Evolutionary conservation across 495 filamentous ascomycete species (phyloP), one percentile per base, ranked within the genome.

Genomic region (Lophium mytilinum): DNA sequence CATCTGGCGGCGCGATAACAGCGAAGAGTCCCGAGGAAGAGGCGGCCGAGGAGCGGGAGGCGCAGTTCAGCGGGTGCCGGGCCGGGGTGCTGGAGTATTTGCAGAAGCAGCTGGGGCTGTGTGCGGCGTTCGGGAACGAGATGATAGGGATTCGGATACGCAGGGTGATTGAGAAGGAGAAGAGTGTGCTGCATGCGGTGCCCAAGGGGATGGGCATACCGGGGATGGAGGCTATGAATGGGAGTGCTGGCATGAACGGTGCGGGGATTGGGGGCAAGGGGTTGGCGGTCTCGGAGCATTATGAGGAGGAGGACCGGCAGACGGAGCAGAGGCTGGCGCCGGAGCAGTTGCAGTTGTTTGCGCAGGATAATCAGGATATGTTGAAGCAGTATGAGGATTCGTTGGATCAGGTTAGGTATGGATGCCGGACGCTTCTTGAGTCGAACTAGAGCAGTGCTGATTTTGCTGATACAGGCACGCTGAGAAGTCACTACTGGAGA

Each of bases 131-230:
- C 59, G 91, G 97, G 75, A 78, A 87, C 52, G 76, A 74, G 47
- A 96, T 96, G 88, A 94, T 97, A 75, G 93, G 95, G 72, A 86
- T 86, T 66, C 71, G 93, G 64, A 70, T 97, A 57, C 80, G 81
- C 67, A 74, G 94, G 55, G 88, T 90, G 66, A 76, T 90, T 66
- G 94, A 97, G 76, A 89, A 84, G 78, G 90, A 84, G 69, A 89
- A 86, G 73, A 93, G 87, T 69, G 79, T 92, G 47, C 71, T 96
- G 56, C 87, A 90, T 57, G 93, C 88, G 66, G 76, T 77, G 10
- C 69, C 76, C 40, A 71, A 69, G 34, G 68, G 43, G 12, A 53
- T 63, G 47, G 50, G 61, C 34, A 58, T 66, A 58, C 57, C 65
- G 9, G 24, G 24, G 24, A 30, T 30, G 24, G 24, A 30, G 24